These are phyloP conservation scores for Garcia nutans DNA, from an alignment of 345 rosid genomes.

Conservation along the genomic window DNA sequence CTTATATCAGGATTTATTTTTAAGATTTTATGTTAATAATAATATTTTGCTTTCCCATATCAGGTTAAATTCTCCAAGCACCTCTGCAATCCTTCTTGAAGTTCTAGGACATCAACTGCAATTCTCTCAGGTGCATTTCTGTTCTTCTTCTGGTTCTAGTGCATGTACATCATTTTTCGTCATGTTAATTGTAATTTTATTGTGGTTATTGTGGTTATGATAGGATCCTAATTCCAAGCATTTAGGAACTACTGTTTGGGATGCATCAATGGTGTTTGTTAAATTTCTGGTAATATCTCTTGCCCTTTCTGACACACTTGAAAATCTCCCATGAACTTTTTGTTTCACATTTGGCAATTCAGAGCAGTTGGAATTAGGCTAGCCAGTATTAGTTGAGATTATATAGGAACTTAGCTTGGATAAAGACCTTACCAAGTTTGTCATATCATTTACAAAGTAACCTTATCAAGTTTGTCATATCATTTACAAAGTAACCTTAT, in stretches of 20 bases:
- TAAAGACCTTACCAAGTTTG: background rate
- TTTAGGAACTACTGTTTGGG: constrained; percentile 97
- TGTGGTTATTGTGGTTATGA: constrained; percentile 24
- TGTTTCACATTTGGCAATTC: background rate
- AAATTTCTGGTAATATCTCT: constrained; percentile 63
- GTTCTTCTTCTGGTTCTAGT: constrained; percentile 4
- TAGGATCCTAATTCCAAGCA: constrained; percentile 98
- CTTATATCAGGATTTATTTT: background rate
- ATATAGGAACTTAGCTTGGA: background rate
- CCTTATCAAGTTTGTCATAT: background rate
- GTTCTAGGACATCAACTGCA: constrained; percentile 70
- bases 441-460: background rate
- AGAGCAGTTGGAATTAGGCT: background rate
- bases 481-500: background rate
- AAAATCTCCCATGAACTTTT: background rate
- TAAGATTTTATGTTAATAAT: background rate
- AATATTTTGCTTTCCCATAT: background rate
- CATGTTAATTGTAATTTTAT: constrained; percentile 9
- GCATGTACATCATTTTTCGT: too few species aligned
- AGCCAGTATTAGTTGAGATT: background rate
- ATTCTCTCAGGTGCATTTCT: constrained; percentile 66
- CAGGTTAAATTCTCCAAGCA: constrained; percentile 86
- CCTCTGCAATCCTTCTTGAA: constrained; percentile 60
- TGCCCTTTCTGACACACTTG: background rate
- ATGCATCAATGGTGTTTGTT: constrained; percentile 86